phyloP scores from a whole-genome alignment of 345 rosid genomes.

The Hibiscus trionum region DNA sequence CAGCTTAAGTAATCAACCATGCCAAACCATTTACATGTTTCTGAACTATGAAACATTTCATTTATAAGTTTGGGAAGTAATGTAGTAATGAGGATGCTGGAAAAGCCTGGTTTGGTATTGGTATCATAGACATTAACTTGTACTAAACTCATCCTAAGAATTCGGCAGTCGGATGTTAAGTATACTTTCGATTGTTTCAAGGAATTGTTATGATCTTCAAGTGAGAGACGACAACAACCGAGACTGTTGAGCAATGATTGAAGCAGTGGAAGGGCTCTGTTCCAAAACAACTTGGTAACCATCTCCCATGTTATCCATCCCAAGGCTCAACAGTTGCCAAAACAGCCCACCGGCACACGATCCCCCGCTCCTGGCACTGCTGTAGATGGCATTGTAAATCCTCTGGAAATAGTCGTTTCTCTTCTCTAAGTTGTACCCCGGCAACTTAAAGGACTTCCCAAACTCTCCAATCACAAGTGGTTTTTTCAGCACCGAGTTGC shows the following conservation, averaged over 20 bases:
- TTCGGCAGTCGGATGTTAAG: neutral
- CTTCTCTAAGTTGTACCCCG: conserved; percentile 38
- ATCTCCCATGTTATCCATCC: conserved; percentile 37
- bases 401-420: conserved; percentile 42
- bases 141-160: neutral
- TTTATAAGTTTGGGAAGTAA: too few relatives aligned
- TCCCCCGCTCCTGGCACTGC: conserved; percentile 35
- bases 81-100: too few relatives aligned
- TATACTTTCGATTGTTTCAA: neutral
- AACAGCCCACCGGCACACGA: conserved; percentile 56
- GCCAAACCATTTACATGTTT: neutral
- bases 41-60: neutral
- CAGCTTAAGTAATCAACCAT: neutral
- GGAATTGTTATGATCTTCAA: neutral
- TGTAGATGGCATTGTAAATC: conserved; percentile 40
- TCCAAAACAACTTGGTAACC: conserved; percentile 56
- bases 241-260: conserved; percentile 48
- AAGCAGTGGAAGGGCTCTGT: conserved; percentile 49
- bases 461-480: conserved; percentile 59
- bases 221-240: conserved; percentile 27
- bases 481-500: conserved; percentile 33
- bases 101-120: too few relatives aligned
- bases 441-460: conserved; percentile 44
- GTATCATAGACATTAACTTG: too few relatives aligned
- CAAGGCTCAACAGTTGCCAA: conserved; percentile 59